phyloP scores from a whole-genome alignment of 192 early-diverging fungal genomes.

The Globomyces pollinis-pini region DNA sequence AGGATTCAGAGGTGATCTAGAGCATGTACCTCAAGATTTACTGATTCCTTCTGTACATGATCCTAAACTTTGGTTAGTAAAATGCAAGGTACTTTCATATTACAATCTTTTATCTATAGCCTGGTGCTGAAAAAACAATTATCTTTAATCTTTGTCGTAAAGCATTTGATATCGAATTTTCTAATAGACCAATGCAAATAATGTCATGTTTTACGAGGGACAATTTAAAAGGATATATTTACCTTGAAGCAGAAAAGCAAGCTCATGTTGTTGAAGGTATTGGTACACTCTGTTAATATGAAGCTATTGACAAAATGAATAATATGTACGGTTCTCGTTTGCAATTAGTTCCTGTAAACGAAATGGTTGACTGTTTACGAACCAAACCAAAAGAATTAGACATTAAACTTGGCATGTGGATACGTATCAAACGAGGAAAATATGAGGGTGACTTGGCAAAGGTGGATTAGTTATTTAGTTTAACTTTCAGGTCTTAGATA shows the following conservation, averaged over 20 bases:
- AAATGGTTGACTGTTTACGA: conserved; percentile 84
- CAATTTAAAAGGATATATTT: conserved; percentile 80
- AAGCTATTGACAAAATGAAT: conserved; percentile 66
- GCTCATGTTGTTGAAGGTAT: conserved; percentile 52
- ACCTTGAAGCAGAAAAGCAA: conserved; percentile 77
- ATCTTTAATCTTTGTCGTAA: conserved; percentile 71
- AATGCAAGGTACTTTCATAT: conserved; percentile 51
- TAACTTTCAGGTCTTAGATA: conserved; percentile 22
- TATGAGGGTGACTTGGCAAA: conserved; percentile 91
- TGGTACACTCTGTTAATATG: conserved; percentile 21
- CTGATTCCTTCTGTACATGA: conserved; percentile 79
- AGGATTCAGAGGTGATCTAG: conserved; percentile 43
- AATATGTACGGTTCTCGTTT: conserved; percentile 63
- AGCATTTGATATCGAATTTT: conserved; percentile 59
- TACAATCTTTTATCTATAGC: conserved; percentile 24
- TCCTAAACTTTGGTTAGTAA: conserved; percentile 86
- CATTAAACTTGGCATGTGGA: conserved; percentile 69
- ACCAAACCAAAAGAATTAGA: conserved; percentile 60
- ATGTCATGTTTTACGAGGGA: conserved; percentile 78
- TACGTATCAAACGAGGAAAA: conserved; percentile 83
- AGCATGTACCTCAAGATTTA: conserved; percentile 66
- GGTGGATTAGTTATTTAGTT: conserved; percentile 40
- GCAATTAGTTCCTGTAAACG: conserved; percentile 78
- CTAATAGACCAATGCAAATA: conserved; percentile 59
- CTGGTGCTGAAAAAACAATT: conserved; percentile 83